phyloP scores from a whole-genome alignment of 2,329 filamentous ascomycete genomes.

The Epichloe sp. region DNA sequence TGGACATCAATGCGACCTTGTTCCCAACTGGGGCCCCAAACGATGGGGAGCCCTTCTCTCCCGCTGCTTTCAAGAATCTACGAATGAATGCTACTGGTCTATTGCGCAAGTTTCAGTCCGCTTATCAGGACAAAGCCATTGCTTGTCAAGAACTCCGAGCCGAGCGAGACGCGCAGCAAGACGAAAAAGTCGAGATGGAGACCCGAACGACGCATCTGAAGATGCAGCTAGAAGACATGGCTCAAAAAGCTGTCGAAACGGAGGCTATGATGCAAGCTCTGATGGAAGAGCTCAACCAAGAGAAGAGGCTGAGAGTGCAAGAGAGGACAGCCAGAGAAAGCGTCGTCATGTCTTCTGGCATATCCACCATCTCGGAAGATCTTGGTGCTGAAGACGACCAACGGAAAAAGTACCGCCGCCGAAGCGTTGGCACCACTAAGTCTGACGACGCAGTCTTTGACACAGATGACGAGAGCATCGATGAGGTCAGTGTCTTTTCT shows the following conservation, averaged over 20 bases:
- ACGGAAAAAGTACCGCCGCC: constrained; percentile 27
- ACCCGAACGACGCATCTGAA: constrained; percentile 40
- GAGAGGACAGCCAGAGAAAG: constrained; percentile 21
- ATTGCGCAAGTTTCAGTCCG: constrained; percentile 41
- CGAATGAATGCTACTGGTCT: constrained; percentile 43
- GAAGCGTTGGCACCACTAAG: constrained; percentile 30
- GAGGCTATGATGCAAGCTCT: constrained; percentile 37
- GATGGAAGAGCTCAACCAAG: constrained; percentile 36
- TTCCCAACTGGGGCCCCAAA: constrained; percentile 31
- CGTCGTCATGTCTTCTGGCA: constrained; percentile 19
- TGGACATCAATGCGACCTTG: constrained; percentile 42
- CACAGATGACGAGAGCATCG: constrained; percentile 38
- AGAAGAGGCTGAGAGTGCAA: constrained; percentile 33
- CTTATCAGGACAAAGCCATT: constrained; percentile 40
- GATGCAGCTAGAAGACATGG: constrained; percentile 47
- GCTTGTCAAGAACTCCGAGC: constrained; percentile 37
- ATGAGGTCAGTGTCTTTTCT: constrained; percentile 46
- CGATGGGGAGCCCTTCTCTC: constrained; percentile 40
- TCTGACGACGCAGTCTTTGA: constrained; percentile 30
- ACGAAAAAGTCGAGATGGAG: constrained; percentile 43
- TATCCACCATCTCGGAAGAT: constrained; percentile 36
- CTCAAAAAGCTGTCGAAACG: constrained; percentile 37
- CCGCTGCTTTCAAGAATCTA: constrained; percentile 47
- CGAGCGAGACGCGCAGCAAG: constrained; percentile 39
- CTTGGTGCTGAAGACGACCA: constrained; percentile 40